These are phyloP conservation scores for Fusarium transvaalense DNA, from an alignment of 2,329 filamentous ascomycete genomes.

Conservation along the genomic window DNA sequence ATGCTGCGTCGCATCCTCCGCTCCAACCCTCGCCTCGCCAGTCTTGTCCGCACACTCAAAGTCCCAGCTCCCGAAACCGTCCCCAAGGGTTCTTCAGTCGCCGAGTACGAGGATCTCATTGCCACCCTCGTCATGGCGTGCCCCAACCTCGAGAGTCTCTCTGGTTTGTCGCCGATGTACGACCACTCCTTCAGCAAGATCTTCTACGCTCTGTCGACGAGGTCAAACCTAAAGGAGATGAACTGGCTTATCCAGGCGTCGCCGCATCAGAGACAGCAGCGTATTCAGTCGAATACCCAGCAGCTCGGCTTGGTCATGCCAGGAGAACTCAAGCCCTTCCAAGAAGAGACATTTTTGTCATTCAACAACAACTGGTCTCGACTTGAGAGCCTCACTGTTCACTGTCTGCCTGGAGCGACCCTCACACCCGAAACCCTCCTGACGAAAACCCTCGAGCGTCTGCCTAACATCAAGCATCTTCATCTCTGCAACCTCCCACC, in stretches of 20 bases:
- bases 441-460: slow-evolving; percentile 60
- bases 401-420: slow-evolving; percentile 68
- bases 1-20: slow-evolving; percentile 70
- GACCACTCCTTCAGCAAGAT: slow-evolving; percentile 68
- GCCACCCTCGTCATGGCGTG: slow-evolving; percentile 74
- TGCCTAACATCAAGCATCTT: slow-evolving; percentile 69
- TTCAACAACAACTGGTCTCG: slow-evolving; percentile 67
- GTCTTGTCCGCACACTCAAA: slow-evolving; percentile 68
- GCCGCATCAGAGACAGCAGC: slow-evolving; percentile 50
- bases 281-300: slow-evolving; percentile 47
- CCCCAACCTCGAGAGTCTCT: slow-evolving; percentile 71
- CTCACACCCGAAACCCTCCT: slow-evolving; percentile 67
- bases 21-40: slow-evolving; percentile 64
- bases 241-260: slow-evolving; percentile 67
- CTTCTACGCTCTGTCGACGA: slow-evolving; percentile 70
- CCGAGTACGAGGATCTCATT: slow-evolving; percentile 68
- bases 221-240: slow-evolving; percentile 67
- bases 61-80: slow-evolving; percentile 62
- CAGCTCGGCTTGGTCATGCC: slow-evolving; percentile 50
- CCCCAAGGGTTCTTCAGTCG: slow-evolving; percentile 52
- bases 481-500: slow-evolving; percentile 69
- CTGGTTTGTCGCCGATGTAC: slow-evolving; percentile 67
- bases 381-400: slow-evolving; percentile 69
- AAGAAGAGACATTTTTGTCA: slow-evolving; percentile 61
- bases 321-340: slow-evolving; percentile 46